Conservation (phyloP, 768 basidiomycete genomes). For the Pleurotus cornucopiae region DNA sequence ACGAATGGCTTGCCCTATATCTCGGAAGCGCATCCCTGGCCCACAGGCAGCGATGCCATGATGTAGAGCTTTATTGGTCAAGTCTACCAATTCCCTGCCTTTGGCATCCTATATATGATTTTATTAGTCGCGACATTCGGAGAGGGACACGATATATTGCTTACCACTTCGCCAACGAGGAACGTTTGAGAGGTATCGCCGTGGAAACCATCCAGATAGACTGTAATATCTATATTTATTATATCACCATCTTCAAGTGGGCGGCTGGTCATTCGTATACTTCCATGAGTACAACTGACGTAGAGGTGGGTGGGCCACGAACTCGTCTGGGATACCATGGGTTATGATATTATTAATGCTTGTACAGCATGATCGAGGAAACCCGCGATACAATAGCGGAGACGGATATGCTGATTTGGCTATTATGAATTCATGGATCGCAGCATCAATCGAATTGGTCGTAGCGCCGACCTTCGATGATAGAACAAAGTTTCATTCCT, state of each 20-base stretch:
- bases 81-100: conserved; percentile 60
- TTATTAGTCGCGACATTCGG: neutral
- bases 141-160: conserved; percentile 8
- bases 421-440: conserved; percentile 70
- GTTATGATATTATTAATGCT: conserved; percentile 83
- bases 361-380: conserved; percentile 77
- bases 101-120: conserved; percentile 53
- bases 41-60: conserved; percentile 73
- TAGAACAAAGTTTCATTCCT: conserved; percentile 1
- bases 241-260: conserved; percentile 81
- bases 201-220: conserved; percentile 81
- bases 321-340: conserved; percentile 94
- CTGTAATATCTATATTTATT: conserved; percentile 84
- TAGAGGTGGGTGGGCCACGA: conserved; percentile 16
- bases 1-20: conserved; percentile 68
- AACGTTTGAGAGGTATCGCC: conserved; percentile 89
- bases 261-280: conserved; percentile 42
- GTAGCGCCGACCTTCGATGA: conserved; percentile 57
- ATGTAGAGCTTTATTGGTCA: conserved; percentile 62
- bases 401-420: conserved; percentile 79
- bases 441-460: conserved; percentile 69
- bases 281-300: neutral
- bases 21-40: conserved; percentile 63
- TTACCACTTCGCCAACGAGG: conserved; percentile 74
- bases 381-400: conserved; percentile 71